Percentiles rank a stretch among this genome's conserved stretches.
Evolutionary conservation across 2,329 filamentous ascomycete genomes (phyloP).

Genomic region (Aspergillus pseudotamarii): DNA sequence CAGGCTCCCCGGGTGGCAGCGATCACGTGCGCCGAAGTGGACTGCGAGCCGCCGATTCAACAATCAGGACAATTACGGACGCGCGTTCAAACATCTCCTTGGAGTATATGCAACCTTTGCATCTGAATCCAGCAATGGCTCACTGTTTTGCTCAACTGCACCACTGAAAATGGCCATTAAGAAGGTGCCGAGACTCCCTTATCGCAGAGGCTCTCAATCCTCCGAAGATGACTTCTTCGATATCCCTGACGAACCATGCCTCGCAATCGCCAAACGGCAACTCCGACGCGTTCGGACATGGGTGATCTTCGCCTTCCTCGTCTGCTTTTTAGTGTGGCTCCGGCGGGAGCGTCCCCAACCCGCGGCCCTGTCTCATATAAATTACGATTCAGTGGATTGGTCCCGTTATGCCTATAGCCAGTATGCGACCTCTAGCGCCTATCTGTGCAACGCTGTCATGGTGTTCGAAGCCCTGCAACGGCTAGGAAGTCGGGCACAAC

Average conservation of each 20-base stretch:
- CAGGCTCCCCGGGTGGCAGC: too few relatives aligned
- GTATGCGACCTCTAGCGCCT: constrained; percentile 45
- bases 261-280: constrained; percentile 34
- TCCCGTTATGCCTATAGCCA: constrained; percentile 47
- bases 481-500: constrained; percentile 43
- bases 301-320: constrained; percentile 27
- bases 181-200: constrained; percentile 21
- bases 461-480: constrained; percentile 45
- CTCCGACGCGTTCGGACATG: constrained; percentile 36
- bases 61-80: constrained; percentile 1
- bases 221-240: constrained; percentile 41
- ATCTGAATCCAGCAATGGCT: constrained; percentile 6
- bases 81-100: constrained; percentile 4
- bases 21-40: not conserved
- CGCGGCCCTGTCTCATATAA: constrained; percentile 27
- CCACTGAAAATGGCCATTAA: constrained; percentile 14
- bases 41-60: not conserved
- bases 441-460: constrained; percentile 48
- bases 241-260: constrained; percentile 35
- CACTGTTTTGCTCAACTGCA: not conserved
- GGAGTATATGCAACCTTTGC: not conserved
- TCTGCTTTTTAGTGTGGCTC: constrained; percentile 31
- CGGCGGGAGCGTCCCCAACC: constrained; percentile 23
- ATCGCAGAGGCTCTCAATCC: constrained; percentile 33
- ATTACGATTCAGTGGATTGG: constrained; percentile 43